Percentiles rank a stretch among this genome's conserved stretches.
These are phyloP conservation scores for Gossypium schwendimanii DNA, from an alignment of 441 rosid genomes.

Conservation along the genomic window DNA sequence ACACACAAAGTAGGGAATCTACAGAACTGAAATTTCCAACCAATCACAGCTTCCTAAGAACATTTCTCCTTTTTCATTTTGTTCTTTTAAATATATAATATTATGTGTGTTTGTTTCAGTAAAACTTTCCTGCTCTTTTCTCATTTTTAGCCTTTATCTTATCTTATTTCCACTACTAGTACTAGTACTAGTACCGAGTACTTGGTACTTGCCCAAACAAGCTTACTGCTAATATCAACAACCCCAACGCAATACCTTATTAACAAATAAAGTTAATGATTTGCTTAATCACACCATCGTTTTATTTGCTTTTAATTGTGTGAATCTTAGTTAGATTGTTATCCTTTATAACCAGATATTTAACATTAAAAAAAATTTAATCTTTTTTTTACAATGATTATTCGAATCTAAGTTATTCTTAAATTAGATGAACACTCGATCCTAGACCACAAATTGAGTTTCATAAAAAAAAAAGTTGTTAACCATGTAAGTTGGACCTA, in stretches of 20 bases:
- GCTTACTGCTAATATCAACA: too few relatives aligned
- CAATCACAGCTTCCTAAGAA: conserved; percentile 1
- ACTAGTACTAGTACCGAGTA: background rate
- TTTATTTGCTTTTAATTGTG: background rate
- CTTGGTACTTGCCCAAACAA: background rate
- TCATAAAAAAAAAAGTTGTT: too few relatives aligned
- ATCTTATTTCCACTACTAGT: background rate
- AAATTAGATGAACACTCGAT: too few relatives aligned
- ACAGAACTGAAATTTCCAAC: conserved; percentile 27
- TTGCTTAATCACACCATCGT: background rate
- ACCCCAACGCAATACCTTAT: too few relatives aligned
- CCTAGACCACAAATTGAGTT: too few relatives aligned
- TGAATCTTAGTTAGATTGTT: background rate
- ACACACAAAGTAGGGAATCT: conserved; percentile 20
- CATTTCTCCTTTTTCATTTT: background rate
- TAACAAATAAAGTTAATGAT: background rate
- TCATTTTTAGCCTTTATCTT: background rate
- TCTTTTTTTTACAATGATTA: too few relatives aligned
- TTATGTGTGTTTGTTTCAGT: background rate
- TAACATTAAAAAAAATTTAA: too few relatives aligned
- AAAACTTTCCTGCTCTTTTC: background rate
- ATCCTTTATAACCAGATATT: background rate
- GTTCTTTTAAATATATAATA: too few relatives aligned
- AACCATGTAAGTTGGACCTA: background rate
- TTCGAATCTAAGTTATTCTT: too few relatives aligned